Evolutionary conservation across 2,329 filamentous ascomycete species (phyloP), one percentile per base, ranked within the genome.

Genomic region (Chalara sp.): DNA sequence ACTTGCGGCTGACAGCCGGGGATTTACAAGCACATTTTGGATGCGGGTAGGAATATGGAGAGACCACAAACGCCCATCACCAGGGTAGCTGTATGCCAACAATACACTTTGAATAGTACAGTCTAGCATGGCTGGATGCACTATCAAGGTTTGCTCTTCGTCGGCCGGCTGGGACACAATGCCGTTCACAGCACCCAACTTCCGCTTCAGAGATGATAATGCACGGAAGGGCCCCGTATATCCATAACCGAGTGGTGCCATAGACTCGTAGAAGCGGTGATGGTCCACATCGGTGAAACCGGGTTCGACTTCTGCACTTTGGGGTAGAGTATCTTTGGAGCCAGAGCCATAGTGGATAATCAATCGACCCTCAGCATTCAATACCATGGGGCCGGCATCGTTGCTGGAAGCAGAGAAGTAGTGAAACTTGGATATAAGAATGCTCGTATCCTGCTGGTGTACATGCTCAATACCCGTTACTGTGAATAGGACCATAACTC

Each of bases 41-140:
- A 63, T 58, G 3, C 32, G 32, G 4, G 59, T 60, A 12, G 60
- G 60, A 7, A 61, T 53, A 33, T 60, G 57, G 5, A 63, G 31
- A 8, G 53, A 46, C 52, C 53, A 56, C 1, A 60, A 45, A 42
- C 53, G 49, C 3, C 53, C 54, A 50, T 61, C 59, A 10, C 46
- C 54, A 8, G 60, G 60, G 7, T 39, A 41, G 1, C 35, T 48
- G 31, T 49, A 50, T 10, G 58, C 58, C 8, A 56, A 35, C 21
- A 80, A 73, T 0, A 71, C 71, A 1, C 71, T 72, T 51, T 82
- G 79, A 32, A 82, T 72, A 63, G 80, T 74, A 2, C 72, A 66
- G 55, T 82, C 79, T n/a, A 82, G 66, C 0, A 76, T 80, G 3
- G 76, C 72, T 0, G 79, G 79, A 53, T 83, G 79, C 32, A 83